Evolutionary conservation across 257 asterid genomes (phyloP).

Genomic region (Plantago elongata): DNA sequence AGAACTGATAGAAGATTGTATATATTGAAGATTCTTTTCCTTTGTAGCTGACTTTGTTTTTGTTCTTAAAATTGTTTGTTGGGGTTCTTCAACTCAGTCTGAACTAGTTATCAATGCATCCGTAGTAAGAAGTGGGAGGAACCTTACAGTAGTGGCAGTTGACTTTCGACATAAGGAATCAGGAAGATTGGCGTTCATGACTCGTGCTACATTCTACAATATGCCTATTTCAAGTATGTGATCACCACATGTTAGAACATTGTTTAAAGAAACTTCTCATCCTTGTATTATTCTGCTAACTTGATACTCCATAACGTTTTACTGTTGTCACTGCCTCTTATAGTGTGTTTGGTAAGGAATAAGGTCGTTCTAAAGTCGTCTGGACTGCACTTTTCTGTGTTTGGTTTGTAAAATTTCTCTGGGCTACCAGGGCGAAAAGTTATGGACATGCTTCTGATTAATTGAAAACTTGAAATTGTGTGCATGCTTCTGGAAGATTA

Average conservation of each 20-base stretch:
- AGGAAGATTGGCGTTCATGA: slow-evolving; percentile 44
- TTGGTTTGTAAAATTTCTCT: too few species aligned
- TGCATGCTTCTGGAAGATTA: too few species aligned
- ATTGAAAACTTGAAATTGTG: too few species aligned
- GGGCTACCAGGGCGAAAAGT: too few species aligned
- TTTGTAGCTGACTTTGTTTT: not conserved
- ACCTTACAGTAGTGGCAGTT: slow-evolving; percentile 55
- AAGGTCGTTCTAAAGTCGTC: too few species aligned
- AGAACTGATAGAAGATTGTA: too few species aligned
- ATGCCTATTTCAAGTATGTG: slow-evolving; percentile 65
- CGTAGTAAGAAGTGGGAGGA: slow-evolving; percentile 77
- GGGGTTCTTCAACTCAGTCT: slow-evolving; percentile 38
- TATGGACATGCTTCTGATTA: too few species aligned
- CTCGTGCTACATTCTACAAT: slow-evolving; percentile 65
- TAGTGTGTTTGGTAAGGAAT: too few species aligned
- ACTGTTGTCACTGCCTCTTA: too few species aligned
- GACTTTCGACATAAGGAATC: slow-evolving; percentile 58
- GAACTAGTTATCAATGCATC: slow-evolving; percentile 55
- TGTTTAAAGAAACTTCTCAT: not conserved
- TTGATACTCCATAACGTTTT: too few species aligned
- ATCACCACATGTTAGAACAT: not conserved
- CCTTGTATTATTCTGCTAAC: too few species aligned
- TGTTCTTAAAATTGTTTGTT: not conserved
- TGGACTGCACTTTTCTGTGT: too few species aligned
- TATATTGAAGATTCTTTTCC: not conserved